Evolutionary conservation across 2,329 filamentous ascomycete genomes (phyloP), one percentile per base, ranked within the genome.

Genomic region (Chaetothyriales sp.): DNA sequence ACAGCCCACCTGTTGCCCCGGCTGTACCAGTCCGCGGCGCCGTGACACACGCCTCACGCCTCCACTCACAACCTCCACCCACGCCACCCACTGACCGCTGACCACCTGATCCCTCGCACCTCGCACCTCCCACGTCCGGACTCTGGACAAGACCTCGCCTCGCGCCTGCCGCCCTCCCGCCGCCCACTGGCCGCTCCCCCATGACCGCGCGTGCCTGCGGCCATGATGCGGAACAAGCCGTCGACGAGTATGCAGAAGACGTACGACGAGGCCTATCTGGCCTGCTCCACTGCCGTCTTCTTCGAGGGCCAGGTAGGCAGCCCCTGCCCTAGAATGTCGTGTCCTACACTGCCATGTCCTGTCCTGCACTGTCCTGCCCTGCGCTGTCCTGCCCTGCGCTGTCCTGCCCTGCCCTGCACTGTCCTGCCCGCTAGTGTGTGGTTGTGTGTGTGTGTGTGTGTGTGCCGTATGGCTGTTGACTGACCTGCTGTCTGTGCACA

Each of bases 181-280:
- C 33, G 13, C 33, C 33, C 2, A 10, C 4, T 40, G 10, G 4
- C 33, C 5, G 33, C 15, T 40, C 33, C 33, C 10, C 33, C 33
- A 40, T 40, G 33, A 40, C 33, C 33, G 33, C 10, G 5, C 33
- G 33, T 40, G 33, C 33, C 33, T 15, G 33, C 53, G 49, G 54
- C 55, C 64, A 76, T 75, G 71, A 77, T 73, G 67, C 70, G 70
- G 65, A 67, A 67, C 67, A 81, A 81, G 65, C 73, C 75, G 56
- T 76, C 82, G 65, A 81, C 85, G 69, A 81, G 82, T 56, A 81
- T 95, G 68, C 90, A 97, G 72, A 95, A 95, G 77, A 94, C 89
- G 51, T 97, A 97, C 71, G 90, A 97, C 72, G 89, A 97, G 69
- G 89, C 86, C 69, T 95, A 95, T 70, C 72, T 95, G 62, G 89